Conservation (phyloP, 306 rosid genomes). For the Castanea sativa region DNA sequence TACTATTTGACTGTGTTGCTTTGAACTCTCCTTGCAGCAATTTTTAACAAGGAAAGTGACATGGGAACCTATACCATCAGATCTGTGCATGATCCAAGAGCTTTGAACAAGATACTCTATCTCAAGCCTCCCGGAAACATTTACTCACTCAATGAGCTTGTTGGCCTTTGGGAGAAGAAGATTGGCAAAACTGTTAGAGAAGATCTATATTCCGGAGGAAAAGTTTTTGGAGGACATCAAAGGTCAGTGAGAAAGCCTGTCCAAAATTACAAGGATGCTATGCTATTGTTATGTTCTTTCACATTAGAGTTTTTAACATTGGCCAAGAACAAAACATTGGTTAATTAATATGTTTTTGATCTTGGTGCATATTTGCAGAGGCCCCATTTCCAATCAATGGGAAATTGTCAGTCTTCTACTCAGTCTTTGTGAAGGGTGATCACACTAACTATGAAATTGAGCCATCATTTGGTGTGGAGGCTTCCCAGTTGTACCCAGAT, state of each 20-base stretch:
- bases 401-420: conserved; percentile 57
- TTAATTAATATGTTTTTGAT: background rate
- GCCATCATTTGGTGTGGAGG: conserved; percentile 83
- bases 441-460: conserved; percentile 77
- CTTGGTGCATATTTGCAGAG: conserved; percentile 37
- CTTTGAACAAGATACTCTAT: conserved; percentile 79
- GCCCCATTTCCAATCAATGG: conserved; percentile 69
- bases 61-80: conserved; percentile 74
- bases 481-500: conserved; percentile 74
- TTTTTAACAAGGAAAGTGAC: conserved; percentile 77
- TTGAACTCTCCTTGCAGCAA: conserved; percentile 31
- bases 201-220: conserved; percentile 58
- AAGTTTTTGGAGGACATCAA: conserved; percentile 67
- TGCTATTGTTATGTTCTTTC: no score
- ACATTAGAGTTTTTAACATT: background rate
- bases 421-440: conserved; percentile 77
- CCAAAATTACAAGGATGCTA: background rate
- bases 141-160: conserved; percentile 71
- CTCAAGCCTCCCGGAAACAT: conserved; percentile 65
- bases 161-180: conserved; percentile 86
- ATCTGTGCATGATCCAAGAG: conserved; percentile 88
- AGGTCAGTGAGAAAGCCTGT: conserved; percentile 33
- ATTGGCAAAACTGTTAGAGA: conserved; percentile 68
- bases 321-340: no score
- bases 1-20: background rate